Conservation (phyloP, 805 yeast species). For the Wickerhamomyces strasburgensis region DNA sequence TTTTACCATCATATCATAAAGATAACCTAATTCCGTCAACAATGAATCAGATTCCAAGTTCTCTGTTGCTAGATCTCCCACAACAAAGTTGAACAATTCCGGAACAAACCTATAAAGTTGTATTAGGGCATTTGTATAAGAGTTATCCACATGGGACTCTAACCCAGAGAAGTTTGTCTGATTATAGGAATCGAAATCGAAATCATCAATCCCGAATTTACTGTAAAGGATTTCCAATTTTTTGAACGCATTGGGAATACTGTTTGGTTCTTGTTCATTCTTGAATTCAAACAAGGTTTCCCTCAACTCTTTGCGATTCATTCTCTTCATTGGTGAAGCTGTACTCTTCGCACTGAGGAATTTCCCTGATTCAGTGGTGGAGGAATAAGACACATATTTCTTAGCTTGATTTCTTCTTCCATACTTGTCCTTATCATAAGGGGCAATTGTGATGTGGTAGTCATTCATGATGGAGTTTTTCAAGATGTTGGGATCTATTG, state of each 20-base stretch:
- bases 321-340: slow-evolving; percentile 10
- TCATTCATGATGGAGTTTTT: slow-evolving; percentile 32
- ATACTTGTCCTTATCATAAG: slow-evolving; percentile 52
- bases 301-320: slow-evolving; percentile 16
- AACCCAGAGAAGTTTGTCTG: slow-evolving; percentile 71
- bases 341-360: slow-evolving; percentile 53
- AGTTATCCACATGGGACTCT: slow-evolving; percentile 81
- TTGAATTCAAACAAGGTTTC: slow-evolving; percentile 30
- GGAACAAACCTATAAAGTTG: slow-evolving; percentile 80
- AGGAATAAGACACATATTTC: slow-evolving; percentile 37
- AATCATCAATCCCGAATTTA: slow-evolving; percentile 88
- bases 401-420: slow-evolving; percentile 50
- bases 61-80: slow-evolving; percentile 51
- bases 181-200: slow-evolving; percentile 85
- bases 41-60: slow-evolving; percentile 45
- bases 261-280: slow-evolving; percentile 26
- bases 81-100: slow-evolving; percentile 59
- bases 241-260: slow-evolving; percentile 70
- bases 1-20: slow-evolving; percentile 86
- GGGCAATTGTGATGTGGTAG: slow-evolving; percentile 35
- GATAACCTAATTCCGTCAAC: slow-evolving; percentile 77
- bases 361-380: slow-evolving; percentile 31
- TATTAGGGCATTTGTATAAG: slow-evolving; percentile 70
- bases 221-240: slow-evolving; percentile 76
- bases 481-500: slow-evolving; percentile 43